Conservation (phyloP, 352 stramenopile species). For the Elongisporangium undulatum region DNA sequence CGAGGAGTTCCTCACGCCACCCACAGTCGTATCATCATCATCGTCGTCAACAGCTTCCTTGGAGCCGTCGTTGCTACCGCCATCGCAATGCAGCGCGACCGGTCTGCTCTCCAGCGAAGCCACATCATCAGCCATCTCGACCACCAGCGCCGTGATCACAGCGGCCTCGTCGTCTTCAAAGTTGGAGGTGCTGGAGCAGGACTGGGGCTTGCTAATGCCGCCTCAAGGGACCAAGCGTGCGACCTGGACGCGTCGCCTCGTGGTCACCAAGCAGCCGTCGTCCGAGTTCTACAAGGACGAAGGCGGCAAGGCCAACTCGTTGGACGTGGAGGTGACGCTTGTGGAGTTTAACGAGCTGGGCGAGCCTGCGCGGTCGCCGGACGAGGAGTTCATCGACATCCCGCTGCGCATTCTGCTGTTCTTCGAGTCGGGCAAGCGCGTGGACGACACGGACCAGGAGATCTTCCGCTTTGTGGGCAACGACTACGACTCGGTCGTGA, state of each 20-base stretch:
- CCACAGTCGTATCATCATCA: background rate
- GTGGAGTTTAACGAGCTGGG: conserved; percentile 74
- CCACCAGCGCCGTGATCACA: background rate
- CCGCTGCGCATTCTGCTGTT: conserved; percentile 75
- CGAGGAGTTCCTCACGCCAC: background rate
- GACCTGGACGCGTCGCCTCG: conserved; percentile 66
- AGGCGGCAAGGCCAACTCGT: conserved; percentile 78
- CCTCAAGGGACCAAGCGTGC: conserved; percentile 19
- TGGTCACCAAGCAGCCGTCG: conserved; percentile 81
- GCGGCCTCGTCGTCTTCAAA: background rate
- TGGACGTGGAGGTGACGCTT: conserved; percentile 76
- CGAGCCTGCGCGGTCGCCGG: conserved; percentile 54
- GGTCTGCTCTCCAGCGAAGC: background rate
- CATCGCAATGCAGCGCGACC: background rate
- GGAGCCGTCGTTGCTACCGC: background rate
- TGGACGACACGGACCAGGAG: conserved; percentile 81
- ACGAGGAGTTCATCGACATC: conserved; percentile 79
- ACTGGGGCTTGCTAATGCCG: background rate
- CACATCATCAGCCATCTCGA: background rate
- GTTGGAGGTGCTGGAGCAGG: background rate
- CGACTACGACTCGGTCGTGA: conserved; percentile 82
- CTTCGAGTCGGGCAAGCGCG: conserved; percentile 82
- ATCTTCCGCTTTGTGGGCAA: conserved; percentile 87
- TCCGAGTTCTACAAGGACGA: conserved; percentile 90
- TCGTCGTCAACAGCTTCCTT: background rate